These are phyloP conservation scores for Trypanosoma lewisi DNA, from an alignment of 208 protist genomes.

Conservation along the genomic window DNA sequence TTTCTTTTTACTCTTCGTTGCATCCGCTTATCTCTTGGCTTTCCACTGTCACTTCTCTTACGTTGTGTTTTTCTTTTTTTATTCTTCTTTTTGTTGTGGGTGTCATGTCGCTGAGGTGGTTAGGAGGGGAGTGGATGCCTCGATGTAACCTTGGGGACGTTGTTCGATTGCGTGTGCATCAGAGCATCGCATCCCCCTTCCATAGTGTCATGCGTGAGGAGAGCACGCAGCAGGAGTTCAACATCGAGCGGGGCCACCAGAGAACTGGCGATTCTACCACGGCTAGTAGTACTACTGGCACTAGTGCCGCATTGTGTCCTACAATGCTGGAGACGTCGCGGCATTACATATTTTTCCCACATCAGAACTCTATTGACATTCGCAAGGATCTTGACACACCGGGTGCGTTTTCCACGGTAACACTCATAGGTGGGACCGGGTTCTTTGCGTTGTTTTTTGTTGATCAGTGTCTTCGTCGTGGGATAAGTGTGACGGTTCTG, in stretches of 20 bases:
- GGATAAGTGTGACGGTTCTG: slow-evolving; percentile 64
- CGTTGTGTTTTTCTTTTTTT: not conserved
- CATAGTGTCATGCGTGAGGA: slow-evolving; percentile 76
- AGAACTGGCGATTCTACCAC: not conserved
- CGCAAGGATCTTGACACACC: slow-evolving; percentile 5
- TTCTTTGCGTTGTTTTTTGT: slow-evolving; percentile 62
- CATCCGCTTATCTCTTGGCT: too few species aligned
- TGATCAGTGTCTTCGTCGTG: slow-evolving; percentile 62
- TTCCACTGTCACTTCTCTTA: not conserved
- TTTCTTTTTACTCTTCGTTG: too few species aligned
- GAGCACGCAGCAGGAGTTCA: slow-evolving; percentile 37
- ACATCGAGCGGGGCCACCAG: slow-evolving; percentile 5
- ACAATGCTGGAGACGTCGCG: slow-evolving; percentile 7
- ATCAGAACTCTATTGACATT: slow-evolving; percentile 28
- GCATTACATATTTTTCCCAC: slow-evolving; percentile 44
- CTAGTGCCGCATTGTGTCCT: not conserved
- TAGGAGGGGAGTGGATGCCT: not conserved
- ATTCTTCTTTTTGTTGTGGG: not conserved
- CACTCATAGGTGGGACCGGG: slow-evolving; percentile 48
- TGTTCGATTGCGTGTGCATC: slow-evolving; percentile 45
- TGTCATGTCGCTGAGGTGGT: not conserved
- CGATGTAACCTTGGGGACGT: slow-evolving; percentile 20
- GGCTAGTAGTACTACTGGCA: too few species aligned
- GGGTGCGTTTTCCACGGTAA: slow-evolving; percentile 25
- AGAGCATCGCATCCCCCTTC: slow-evolving; percentile 39